A percentile compares a stretch with the other conserved stretches of the same genome.
These are phyloP conservation scores for Volvox africanus DNA, from an alignment of 139 green algal genomes.

Conservation along the genomic window DNA sequence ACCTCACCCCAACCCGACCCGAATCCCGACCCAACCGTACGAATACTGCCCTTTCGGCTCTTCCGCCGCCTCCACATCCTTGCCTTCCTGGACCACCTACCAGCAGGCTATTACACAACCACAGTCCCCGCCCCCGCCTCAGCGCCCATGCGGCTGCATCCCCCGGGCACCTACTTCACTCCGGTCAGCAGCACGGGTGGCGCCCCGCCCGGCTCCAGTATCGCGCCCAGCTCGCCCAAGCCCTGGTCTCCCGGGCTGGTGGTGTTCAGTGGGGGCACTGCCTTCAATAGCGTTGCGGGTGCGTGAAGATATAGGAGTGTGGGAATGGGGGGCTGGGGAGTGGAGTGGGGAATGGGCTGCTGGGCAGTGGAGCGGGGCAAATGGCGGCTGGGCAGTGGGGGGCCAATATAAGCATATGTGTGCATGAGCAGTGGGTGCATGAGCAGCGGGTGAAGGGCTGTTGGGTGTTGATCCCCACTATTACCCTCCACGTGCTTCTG, in stretches of 20 bases:
- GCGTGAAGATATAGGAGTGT: not conserved
- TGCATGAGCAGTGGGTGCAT: too few species aligned
- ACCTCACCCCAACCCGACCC: not conserved
- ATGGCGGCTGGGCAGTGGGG: too few species aligned
- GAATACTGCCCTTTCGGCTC: not conserved
- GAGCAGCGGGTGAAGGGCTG: too few species aligned
- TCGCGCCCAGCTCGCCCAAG: not conserved
- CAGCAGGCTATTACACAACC: slow-evolving; percentile 1
- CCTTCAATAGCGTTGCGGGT: slow-evolving; percentile 97
- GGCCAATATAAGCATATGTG: too few species aligned
- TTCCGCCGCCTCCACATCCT: too few species aligned
- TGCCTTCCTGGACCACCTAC: too few species aligned
- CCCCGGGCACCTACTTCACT: not conserved
- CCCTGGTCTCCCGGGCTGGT: slow-evolving; percentile 72
- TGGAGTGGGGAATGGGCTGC: not conserved
- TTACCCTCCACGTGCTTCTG: too few species aligned
- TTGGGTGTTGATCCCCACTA: too few species aligned
- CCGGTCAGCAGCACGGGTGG: slow-evolving; percentile 11
- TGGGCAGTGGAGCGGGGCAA: not conserved
- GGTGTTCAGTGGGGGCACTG: slow-evolving; percentile 96
- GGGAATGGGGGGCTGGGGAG: not conserved
- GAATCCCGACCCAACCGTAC: not conserved
- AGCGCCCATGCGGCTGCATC: not conserved
- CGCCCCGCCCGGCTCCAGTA: not conserved
- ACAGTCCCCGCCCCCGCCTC: not conserved